Base-by-base conservation (phyloP, 2,329 filamentous ascomycete genomes). In the Diaporthe nobilis region DNA sequence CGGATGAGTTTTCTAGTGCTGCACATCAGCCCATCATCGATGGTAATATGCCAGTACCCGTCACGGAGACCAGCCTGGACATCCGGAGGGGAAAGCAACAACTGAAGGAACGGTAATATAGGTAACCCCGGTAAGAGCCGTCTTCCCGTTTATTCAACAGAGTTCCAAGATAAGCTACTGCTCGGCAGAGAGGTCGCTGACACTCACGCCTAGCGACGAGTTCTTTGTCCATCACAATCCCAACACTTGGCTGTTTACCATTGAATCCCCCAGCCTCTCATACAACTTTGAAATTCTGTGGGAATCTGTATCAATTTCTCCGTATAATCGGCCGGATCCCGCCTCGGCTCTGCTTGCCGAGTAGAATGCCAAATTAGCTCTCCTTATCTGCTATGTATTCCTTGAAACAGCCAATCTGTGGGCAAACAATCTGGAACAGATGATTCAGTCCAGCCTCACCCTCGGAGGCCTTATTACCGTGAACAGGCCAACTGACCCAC, bases 381-480 rank as follows among this genome's bases (percentile, higher is more conserved):
- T 28, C n/a, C 49, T 53, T 42, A 47, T 67, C 42, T 31, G 20
- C 44, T 25, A 25, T 42, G 49, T 55, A 55, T 20, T n/a, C 9
- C 34, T 15, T 31, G 47, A 70, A 53, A 53, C 47, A 55, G 15
- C 49, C 49, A 55, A 42, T 70, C 47, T 34, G 22, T 28, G 31
- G 49, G 20, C 34, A 55, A 17, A 49, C 37, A 39, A 39, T 8
- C 65, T 55, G 65, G 49, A 55, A 55, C 65, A 39, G 8, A 55
- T 39, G 17, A 55, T 55, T 17, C 6, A 55, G 65, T 39, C 49
- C 65, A 70, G 65, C 65, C 47, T 55, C 49, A 39, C 9, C 65
- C 65, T 55, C 65, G 65, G 65, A 70, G 65, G 34, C n/a, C 47
- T 42, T 28, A 10, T 55, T 28, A 55, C 47, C 65, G 65, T 42